These are phyloP conservation scores for Amanita phalloides DNA, from an alignment of 768 basidiomycete genomes.

Conservation along the genomic window DNA sequence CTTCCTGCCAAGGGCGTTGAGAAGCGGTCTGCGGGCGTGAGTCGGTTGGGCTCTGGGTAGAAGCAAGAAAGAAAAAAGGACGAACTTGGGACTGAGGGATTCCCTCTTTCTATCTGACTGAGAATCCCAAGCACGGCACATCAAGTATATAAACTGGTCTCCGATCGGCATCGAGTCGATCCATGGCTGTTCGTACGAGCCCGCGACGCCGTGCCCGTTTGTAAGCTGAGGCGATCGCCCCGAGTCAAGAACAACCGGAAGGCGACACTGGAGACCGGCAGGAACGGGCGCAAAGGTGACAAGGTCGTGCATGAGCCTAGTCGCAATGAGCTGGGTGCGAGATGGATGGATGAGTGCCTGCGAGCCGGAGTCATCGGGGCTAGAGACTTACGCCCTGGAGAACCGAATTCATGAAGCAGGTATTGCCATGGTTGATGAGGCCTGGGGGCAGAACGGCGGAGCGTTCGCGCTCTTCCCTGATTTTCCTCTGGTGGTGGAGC, in stretches of 20 bases:
- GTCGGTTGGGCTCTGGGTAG: not conserved
- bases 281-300: slow-evolving; percentile 44
- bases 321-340: slow-evolving; percentile 36
- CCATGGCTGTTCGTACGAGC: slow-evolving; percentile 40
- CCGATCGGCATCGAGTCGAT: slow-evolving; percentile 58
- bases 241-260: slow-evolving; percentile 28
- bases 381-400: slow-evolving; percentile 65
- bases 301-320: slow-evolving; percentile 46
- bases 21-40: slow-evolving; percentile 35
- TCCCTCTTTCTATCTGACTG: slow-evolving; percentile 42
- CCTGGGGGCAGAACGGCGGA: slow-evolving; percentile 60
- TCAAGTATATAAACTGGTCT: slow-evolving; percentile 50
- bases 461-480: slow-evolving; percentile 53
- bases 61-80: slow-evolving; percentile 5
- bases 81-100: slow-evolving; percentile 59
- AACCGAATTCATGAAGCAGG: slow-evolving; percentile 95
- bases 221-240: slow-evolving; percentile 57
- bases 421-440: slow-evolving; percentile 74
- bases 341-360: not conserved
- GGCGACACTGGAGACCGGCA: slow-evolving; percentile 25
- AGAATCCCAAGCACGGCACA: slow-evolving; percentile 54
- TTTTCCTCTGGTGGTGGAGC: slow-evolving; percentile 43
- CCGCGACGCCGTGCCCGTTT: slow-evolving; percentile 51
- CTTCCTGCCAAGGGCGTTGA: slow-evolving; percentile 65
- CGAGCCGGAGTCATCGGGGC: slow-evolving; percentile 2